Evolutionary conservation across 345 rosid species (phyloP).

Genomic region (Brassica rapa): DNA sequence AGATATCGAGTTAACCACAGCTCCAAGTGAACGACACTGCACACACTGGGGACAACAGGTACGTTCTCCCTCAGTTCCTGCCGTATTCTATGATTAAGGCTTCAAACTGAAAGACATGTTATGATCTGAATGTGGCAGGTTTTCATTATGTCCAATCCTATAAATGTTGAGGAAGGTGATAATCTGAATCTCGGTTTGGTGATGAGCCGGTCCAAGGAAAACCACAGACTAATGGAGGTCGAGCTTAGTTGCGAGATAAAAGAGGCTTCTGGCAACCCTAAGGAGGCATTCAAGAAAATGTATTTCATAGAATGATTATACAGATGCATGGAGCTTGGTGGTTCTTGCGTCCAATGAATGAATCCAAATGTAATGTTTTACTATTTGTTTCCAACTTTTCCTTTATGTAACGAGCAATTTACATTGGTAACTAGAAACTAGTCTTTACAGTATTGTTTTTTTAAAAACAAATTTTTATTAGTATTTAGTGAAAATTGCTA

Average conservation of each 20-base stretch:
- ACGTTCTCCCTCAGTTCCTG: background rate
- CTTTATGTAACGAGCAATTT: conserved; percentile 18
- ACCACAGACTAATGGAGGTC: conserved; percentile 85
- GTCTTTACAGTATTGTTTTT: conserved; percentile 9
- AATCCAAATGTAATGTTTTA: conserved; percentile 25
- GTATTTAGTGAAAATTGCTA: background rate
- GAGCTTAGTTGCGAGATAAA: conserved; percentile 64
- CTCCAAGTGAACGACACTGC: conserved; percentile 71
- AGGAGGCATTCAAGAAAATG: conserved; percentile 53
- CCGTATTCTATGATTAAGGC: background rate
- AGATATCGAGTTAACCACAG: conserved; percentile 87
- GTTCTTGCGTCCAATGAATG: conserved; percentile 26
- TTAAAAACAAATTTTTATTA: conserved; percentile 3
- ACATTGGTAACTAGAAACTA: conserved; percentile 1
- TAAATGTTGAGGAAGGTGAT: conserved; percentile 57
- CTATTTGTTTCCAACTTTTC: background rate
- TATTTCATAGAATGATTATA: conserved; percentile 72
- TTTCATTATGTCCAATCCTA: conserved; percentile 64
- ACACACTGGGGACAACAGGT: conserved; percentile 99
- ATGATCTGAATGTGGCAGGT: conserved; percentile 53
- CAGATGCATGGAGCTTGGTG: conserved; percentile 1
- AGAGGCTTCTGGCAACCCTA: conserved; percentile 54
- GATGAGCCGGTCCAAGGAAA: conserved; percentile 86
- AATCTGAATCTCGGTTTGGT: conserved; percentile 57
- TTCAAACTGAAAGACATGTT: background rate